Evolutionary conservation across 768 basidiomycete genomes (phyloP).

Genomic region (Mycena alexandri): DNA sequence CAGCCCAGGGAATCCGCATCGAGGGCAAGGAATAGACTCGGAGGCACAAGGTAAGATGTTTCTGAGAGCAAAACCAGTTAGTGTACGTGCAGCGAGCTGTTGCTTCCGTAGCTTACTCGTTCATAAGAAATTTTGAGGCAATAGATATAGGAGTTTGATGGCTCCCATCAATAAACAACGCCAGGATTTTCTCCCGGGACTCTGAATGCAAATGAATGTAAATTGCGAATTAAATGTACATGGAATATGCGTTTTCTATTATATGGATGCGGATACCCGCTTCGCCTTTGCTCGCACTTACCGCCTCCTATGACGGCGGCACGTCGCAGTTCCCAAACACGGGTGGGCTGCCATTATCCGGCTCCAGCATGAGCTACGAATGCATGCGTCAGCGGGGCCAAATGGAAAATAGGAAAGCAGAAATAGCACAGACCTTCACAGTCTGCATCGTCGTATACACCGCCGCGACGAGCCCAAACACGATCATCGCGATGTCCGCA

Average conservation of each 20-base stretch:
- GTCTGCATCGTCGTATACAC: constrained; percentile 88
- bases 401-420: not conserved
- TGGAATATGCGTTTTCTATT: not conserved
- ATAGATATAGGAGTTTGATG: too few species aligned
- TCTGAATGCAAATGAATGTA: not conserved
- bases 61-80: too few species aligned
- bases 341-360: constrained; percentile 55
- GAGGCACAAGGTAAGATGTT: too few species aligned
- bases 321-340: constrained; percentile 48
- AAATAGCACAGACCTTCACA: constrained; percentile 62
- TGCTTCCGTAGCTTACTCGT: too few species aligned
- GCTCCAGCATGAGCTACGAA: constrained; percentile 71
- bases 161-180: too few species aligned
- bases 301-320: constrained; percentile 10
- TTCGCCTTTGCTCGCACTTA: not conserved
- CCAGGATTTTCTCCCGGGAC: too few species aligned
- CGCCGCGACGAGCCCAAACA: constrained; percentile 80
- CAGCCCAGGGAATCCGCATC: too few species aligned
- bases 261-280: not conserved
- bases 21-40: too few species aligned
- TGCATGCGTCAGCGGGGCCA: constrained; percentile 24
- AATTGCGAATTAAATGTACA: constrained; percentile 18
- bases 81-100: too few species aligned
- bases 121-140: too few species aligned
- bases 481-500: constrained; percentile 77